Percentiles rank a stretch among this genome's conserved stretches.
These are phyloP conservation scores for Ophiostoma fasciatum DNA, from an alignment of 2,329 filamentous ascomycete genomes.

Conservation along the genomic window DNA sequence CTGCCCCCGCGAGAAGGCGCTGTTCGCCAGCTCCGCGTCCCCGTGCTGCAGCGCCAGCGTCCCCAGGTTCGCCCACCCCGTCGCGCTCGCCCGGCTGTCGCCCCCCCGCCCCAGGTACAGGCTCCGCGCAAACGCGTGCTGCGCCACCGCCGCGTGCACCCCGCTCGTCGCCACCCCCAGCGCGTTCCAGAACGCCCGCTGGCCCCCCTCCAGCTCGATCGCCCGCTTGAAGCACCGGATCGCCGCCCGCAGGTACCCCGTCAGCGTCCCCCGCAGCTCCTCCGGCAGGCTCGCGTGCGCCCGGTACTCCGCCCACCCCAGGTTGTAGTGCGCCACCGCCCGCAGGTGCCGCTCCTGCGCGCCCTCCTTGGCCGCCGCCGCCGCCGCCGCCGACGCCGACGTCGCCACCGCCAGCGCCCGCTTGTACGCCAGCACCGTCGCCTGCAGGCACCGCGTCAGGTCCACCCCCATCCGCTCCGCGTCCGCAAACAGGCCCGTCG, in stretches of 20 bases:
- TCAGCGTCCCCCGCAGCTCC: conserved; percentile 38
- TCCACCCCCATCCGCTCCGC: conserved; percentile 33
- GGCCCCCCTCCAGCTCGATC: conserved; percentile 88
- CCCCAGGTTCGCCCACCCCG: conserved; percentile 93
- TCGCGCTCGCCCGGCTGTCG: too few relatives aligned
- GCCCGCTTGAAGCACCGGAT: conserved; percentile 88
- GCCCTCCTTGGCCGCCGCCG: too few relatives aligned
- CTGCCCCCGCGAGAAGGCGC: conserved; percentile 79
- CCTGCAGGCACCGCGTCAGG: conserved; percentile 47
- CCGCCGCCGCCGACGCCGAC: too few relatives aligned
- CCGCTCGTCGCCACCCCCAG: conserved; percentile 80
- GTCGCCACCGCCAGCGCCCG: conserved; percentile 62
- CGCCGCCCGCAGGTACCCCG: conserved; percentile 62
- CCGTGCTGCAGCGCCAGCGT: conserved; percentile 73
- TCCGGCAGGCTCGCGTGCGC: conserved; percentile 54
- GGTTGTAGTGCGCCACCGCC: conserved; percentile 91
- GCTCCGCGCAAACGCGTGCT: conserved; percentile 86
- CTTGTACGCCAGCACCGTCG: conserved; percentile 75
- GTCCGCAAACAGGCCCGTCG: conserved; percentile 28
- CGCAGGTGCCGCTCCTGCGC: conserved; percentile 75
- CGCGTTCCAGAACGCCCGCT: conserved; percentile 94
- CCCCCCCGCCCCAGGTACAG: conserved; percentile 81
- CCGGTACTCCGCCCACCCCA: conserved; percentile 85
- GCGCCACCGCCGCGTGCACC: conserved; percentile 73
- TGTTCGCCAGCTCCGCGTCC: conserved; percentile 74